Percentiles rank a stretch among this genome's conserved stretches.
These are phyloP conservation scores for Penicillium lividum DNA, from an alignment of 495 filamentous ascomycete genomes.

Conservation along the genomic window DNA sequence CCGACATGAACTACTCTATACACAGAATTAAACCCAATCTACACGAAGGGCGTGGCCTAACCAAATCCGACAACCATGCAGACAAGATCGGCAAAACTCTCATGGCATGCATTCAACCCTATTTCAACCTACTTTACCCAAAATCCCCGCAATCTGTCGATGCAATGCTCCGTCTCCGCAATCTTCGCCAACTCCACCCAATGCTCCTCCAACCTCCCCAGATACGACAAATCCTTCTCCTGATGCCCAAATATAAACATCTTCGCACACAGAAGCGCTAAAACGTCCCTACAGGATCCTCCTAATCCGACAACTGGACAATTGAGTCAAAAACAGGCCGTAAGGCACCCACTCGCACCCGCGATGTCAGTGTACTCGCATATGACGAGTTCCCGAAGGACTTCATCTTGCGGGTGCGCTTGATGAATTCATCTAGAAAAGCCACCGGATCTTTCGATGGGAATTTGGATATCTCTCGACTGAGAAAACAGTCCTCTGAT, in stretches of 20 bases:
- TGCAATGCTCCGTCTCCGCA: conserved; percentile 28
- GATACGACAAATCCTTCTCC: conserved; percentile 26
- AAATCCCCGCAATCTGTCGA: conserved; percentile 22
- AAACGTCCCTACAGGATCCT: conserved; percentile 24
- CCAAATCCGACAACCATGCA: not conserved
- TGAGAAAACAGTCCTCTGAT: conserved; percentile 35
- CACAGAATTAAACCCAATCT: not conserved
- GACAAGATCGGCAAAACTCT: not conserved
- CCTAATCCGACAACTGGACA: conserved; percentile 30
- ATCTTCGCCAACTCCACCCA: conserved; percentile 32
- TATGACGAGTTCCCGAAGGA: conserved; percentile 25
- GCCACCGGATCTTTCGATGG: conserved; percentile 18
- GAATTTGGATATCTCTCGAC: conserved; percentile 29
- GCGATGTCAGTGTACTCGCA: conserved; percentile 24
- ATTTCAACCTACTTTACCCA: conserved; percentile 14
- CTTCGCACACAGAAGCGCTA: conserved; percentile 20
- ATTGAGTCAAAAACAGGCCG: conserved; percentile 31
- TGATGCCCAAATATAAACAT: conserved; percentile 36
- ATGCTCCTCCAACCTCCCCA: conserved; percentile 19
- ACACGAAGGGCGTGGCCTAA: not conserved
- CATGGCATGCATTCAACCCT: not conserved
- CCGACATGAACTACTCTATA: not conserved
- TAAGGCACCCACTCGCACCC: conserved; percentile 22
- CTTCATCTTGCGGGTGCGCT: conserved; percentile 16
- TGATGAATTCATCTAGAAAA: conserved; percentile 30